These are phyloP conservation scores for Lasiosphaeris hirsuta DNA, from an alignment of 495 filamentous ascomycete species.

Conservation along the genomic window DNA sequence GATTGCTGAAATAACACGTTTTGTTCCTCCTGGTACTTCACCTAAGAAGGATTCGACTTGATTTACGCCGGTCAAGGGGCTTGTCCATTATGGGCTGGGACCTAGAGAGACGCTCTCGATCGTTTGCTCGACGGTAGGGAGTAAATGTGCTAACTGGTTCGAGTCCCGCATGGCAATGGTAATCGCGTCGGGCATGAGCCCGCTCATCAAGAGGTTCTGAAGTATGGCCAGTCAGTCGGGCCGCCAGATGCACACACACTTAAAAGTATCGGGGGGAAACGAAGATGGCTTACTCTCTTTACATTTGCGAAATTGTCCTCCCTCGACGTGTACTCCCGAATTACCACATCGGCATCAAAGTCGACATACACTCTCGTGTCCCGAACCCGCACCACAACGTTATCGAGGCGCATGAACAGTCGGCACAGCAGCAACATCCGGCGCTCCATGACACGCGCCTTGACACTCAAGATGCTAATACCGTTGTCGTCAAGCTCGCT, in stretches of 20 bases:
- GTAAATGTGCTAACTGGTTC: constrained; percentile 68
- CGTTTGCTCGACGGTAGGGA: constrained; percentile 63
- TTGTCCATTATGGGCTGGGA: too few species aligned
- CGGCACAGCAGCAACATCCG: constrained; percentile 77
- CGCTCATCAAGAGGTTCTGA: constrained; percentile 64
- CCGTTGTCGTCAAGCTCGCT: constrained; percentile 98
- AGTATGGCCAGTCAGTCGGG: constrained; percentile 8
- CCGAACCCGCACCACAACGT: constrained; percentile 77
- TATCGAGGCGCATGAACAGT: constrained; percentile 92
- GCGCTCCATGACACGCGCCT: constrained; percentile 86
- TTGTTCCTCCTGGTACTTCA: neutral
- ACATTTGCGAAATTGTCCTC: constrained; percentile 78
- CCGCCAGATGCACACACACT: neutral
- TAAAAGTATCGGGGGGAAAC: neutral
- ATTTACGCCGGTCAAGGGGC: neutral
- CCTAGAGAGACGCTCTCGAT: constrained; percentile 43
- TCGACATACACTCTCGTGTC: constrained; percentile 94
- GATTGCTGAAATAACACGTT: neutral
- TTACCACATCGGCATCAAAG: constrained; percentile 74
- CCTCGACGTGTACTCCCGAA: constrained; percentile 81
- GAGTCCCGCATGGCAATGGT: constrained; percentile 79
- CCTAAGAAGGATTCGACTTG: neutral
- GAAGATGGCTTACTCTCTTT: constrained; percentile 56
- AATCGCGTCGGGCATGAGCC: constrained; percentile 61
- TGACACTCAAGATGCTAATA: constrained; percentile 80